Conservation (phyloP, 1,284 basidiomycete genomes). For the Apiotrichum veenhuisii region DNA sequence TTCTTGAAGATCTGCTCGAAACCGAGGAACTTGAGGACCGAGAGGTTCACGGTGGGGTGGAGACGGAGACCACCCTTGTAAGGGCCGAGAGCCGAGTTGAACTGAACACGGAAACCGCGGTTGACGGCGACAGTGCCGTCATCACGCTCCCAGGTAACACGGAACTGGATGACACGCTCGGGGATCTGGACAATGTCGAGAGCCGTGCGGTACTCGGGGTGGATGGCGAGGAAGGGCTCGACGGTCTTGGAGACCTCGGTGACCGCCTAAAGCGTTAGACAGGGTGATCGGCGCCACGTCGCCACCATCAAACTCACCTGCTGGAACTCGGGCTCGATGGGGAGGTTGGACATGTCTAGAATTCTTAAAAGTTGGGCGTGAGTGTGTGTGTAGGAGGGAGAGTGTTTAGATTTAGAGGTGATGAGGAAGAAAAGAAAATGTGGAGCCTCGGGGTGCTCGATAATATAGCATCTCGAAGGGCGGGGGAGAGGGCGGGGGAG, state of each 20-base stretch:
- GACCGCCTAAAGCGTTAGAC: conserved; percentile 51
- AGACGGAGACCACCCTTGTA: conserved; percentile 80
- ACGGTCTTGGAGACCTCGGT: conserved; percentile 65
- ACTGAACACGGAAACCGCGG: conserved; percentile 73
- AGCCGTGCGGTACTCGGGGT: conserved; percentile 69
- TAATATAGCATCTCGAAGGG: conserved; percentile 1
- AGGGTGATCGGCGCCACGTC: background rate
- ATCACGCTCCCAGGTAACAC: conserved; percentile 76
- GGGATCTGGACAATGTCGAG: conserved; percentile 67
- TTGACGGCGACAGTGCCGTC: conserved; percentile 66
- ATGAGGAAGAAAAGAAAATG: conserved; percentile 2
- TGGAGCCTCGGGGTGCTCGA: background rate
- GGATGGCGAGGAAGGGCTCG: conserved; percentile 63
- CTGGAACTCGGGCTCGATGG: conserved; percentile 58
- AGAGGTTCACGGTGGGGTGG: conserved; percentile 76
- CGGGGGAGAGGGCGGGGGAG: background rate
- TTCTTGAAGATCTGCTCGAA: conserved; percentile 83
- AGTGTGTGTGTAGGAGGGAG: background rate
- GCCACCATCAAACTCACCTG: no score
- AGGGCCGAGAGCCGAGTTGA: conserved; percentile 76
- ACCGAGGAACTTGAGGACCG: conserved; percentile 79
- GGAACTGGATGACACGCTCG: conserved; percentile 72
- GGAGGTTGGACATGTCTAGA: conserved; percentile 44
- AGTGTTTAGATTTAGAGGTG: background rate
- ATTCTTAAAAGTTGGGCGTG: conserved; percentile 18